Base-by-base conservation (phyloP, 2,329 filamentous ascomycete species). In the Byssochlamys sp. region DNA sequence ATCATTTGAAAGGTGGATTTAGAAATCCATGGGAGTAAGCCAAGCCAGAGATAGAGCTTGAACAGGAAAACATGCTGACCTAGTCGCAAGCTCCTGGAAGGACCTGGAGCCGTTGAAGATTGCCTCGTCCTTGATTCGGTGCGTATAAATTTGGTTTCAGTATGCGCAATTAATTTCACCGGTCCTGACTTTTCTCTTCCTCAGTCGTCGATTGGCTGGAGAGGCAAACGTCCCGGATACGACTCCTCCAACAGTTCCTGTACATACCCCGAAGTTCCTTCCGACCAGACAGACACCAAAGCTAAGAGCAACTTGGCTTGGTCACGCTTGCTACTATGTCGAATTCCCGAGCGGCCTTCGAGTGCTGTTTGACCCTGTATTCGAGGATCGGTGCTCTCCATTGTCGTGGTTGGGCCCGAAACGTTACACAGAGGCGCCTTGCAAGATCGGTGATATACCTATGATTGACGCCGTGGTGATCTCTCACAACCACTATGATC, bases 301-400 rank as follows among this genome's bases (percentile, higher is more conserved):
- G 48, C 80, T 97, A 26, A 85, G 91, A 56, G 89, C 91, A 33
- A 97, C 92, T 48, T 96, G 92, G 92, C 84, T 97, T 2, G 92
- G 92, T 35, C 92, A 97, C 72, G 91, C 92, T 2, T 96, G 91
- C 77, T 96, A 91, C 77, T 91, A 90, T 67, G 84, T 95, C 64
- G 92, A 96, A 72, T 96, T 91, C 66, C 90, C 91, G 1, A 81
- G 83, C 12, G 92, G 92, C 0, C 78, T 97, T 55, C 85, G 92
- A 56, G 90, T 95, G 2, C 82, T 97, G 2, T 96, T 96, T 71
- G 92, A 96, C 68, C 92, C 92, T 1, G 91, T 96, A 33, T 95
- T 96, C 63, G 90, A 92, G 70, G 84, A 90, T 61, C 85, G 90
- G 65, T 96, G 92, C 75, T 86, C 87, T 29, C 92, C 92, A 0